Evolutionary conservation across 2,329 filamentous ascomycete genomes (phyloP).

Genomic region (Dendryphion nanum): DNA sequence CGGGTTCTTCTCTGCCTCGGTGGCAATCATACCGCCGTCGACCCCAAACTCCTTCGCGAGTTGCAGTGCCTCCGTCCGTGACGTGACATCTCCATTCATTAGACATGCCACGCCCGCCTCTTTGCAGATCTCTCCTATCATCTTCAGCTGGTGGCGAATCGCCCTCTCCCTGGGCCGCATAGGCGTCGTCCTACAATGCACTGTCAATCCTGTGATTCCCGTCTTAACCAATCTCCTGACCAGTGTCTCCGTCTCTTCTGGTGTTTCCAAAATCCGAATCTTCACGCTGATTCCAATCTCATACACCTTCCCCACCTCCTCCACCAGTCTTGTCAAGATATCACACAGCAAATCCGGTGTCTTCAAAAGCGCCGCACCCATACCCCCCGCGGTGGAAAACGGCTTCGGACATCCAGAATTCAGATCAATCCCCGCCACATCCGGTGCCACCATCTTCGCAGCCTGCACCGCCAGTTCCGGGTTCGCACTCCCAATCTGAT

Average conservation of each 20-base stretch:
- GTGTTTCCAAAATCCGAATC: constrained; percentile 80
- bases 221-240: constrained; percentile 78
- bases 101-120: constrained; percentile 86
- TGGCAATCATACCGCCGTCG: constrained; percentile 97
- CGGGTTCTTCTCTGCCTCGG: constrained; percentile 84
- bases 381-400: constrained; percentile 89
- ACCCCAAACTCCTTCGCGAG: constrained; percentile 78
- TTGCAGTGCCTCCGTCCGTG: constrained; percentile 66
- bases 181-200: constrained; percentile 93
- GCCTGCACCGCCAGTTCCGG: constrained; percentile 81
- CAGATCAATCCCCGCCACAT: constrained; percentile 93
- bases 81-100: constrained; percentile 90
- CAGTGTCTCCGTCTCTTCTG: constrained; percentile 71
- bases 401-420: constrained; percentile 98
- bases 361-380: constrained; percentile 87
- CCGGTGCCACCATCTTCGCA: constrained; percentile 76
- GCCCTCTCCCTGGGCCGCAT: constrained; percentile 91
- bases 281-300: constrained; percentile 96
- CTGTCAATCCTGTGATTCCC: constrained; percentile 86
- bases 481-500: constrained; percentile 86
- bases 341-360: constrained; percentile 80
- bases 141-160: constrained; percentile 79
- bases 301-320: constrained; percentile 71
- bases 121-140: constrained; percentile 78
- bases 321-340: constrained; percentile 80